A percentile compares a stretch with the other conserved stretches of the same genome.
These are phyloP conservation scores for Monilinia fructicola DNA, from an alignment of 2,329 filamentous ascomycete species.

Conservation along the genomic window DNA sequence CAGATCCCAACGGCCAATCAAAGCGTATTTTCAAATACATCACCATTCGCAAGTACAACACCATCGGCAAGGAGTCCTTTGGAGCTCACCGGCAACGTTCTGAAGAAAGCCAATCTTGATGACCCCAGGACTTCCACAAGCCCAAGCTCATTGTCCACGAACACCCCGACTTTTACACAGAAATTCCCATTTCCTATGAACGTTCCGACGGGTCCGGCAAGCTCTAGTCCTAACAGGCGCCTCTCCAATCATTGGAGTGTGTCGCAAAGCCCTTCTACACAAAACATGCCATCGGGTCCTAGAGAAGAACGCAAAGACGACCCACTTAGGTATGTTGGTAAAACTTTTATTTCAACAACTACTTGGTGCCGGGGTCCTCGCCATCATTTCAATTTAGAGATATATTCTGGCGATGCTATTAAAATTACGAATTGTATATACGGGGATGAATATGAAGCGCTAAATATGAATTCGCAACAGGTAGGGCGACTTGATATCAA, in stretches of 20 bases:
- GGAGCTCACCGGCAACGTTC: not conserved
- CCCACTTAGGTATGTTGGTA: not conserved
- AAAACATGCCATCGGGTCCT: not conserved
- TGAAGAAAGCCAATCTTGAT: not conserved
- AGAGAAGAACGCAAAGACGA: not conserved
- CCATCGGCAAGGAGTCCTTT: not conserved
- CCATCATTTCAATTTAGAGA: not conserved
- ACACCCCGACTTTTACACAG: not conserved
- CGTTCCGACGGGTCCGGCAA: not conserved
- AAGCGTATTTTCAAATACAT: not conserved
- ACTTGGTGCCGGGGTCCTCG: not conserved
- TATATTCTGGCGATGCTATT: not conserved
- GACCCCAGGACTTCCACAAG: not conserved
- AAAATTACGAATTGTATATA: not conserved
- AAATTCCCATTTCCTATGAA: not conserved
- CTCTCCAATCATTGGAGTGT: not conserved
- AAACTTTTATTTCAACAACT: not conserved
- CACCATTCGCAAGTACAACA: not conserved
- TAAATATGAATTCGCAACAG: not conserved
- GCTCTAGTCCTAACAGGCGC: not conserved
- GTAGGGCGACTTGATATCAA: not conserved
- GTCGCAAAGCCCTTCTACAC: not conserved
- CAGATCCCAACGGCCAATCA: not conserved
- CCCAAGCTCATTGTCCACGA: not conserved
- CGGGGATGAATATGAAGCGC: not conserved